A percentile compares a stretch with the other conserved stretches of the same genome.
Evolutionary conservation across 169 alveolate genomes (phyloP).

Genomic region (Babesia divergens): DNA sequence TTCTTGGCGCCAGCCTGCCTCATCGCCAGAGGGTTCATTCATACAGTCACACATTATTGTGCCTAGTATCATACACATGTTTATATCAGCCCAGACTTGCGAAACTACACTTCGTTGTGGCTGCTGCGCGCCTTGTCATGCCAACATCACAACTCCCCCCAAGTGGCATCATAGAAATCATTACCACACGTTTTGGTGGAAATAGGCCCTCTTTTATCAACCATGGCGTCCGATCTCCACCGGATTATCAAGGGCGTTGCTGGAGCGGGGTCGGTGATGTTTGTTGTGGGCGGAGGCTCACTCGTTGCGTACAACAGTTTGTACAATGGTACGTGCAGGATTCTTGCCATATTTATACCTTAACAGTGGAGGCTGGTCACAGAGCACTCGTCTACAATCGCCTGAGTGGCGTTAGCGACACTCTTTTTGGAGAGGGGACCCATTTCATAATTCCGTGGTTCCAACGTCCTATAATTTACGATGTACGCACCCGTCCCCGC

Average conservation of each 20-base stretch:
- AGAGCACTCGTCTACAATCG: constrained; percentile 89
- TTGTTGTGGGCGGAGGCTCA: constrained; percentile 39
- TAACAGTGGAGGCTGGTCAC: constrained; percentile 91
- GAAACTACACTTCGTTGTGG: too few relatives aligned
- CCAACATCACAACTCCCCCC: too few relatives aligned
- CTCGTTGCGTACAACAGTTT: constrained; percentile 28
- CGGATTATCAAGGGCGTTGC: constrained; percentile 19
- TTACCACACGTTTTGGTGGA: too few relatives aligned
- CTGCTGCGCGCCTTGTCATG: too few relatives aligned
- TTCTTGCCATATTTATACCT: not conserved
- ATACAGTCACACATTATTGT: too few relatives aligned
- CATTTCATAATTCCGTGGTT: constrained; percentile 93
- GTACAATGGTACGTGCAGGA: constrained; percentile 26
- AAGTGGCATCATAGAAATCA: too few relatives aligned
- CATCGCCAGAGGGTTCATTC: too few relatives aligned
- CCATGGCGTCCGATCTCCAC: constrained; percentile 23
- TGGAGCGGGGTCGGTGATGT: constrained; percentile 56
- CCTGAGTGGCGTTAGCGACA: constrained; percentile 73
- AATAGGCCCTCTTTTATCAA: too few relatives aligned
- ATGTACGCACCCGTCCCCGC: constrained; percentile 91
- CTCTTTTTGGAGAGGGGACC: constrained; percentile 92
- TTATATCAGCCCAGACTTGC: too few relatives aligned
- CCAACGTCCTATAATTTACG: constrained; percentile 92
- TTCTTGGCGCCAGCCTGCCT: too few relatives aligned
- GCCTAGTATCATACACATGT: too few relatives aligned